Percentiles rank a stretch among this genome's conserved stretches.
These are phyloP conservation scores for Colletotrichum higginsianum DNA, from an alignment of 2,329 filamentous ascomycete genomes.

Conservation along the genomic window DNA sequence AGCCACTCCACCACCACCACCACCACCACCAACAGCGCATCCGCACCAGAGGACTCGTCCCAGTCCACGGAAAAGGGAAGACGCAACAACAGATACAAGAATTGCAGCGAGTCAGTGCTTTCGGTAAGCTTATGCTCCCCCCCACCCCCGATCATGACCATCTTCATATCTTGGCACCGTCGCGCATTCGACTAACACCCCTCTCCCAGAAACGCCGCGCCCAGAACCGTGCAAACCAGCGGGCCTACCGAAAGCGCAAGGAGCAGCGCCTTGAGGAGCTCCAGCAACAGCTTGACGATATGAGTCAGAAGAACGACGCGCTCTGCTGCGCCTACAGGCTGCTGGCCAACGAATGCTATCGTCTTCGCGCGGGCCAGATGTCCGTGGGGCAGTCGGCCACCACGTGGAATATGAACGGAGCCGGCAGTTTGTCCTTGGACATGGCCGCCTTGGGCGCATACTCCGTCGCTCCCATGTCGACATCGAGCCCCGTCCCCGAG, in stretches of 20 bases:
- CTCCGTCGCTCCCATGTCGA: constrained; percentile 10
- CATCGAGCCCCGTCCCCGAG: constrained; percentile 28
- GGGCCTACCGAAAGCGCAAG: constrained; percentile 39
- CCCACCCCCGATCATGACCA: no score
- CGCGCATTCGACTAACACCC: constrained; percentile 16
- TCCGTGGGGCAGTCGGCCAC: constrained; percentile 12
- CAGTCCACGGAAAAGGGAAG: constrained; percentile 27
- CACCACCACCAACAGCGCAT: no score
- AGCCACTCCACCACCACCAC: constrained; percentile 23
- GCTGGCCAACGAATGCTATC: constrained; percentile 33
- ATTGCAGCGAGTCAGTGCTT: constrained; percentile 42
- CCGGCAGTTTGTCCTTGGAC: constrained; percentile 20
- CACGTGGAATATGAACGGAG: constrained; percentile 19
- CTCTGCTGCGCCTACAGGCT: constrained; percentile 40
- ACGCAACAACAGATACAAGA: constrained; percentile 41
- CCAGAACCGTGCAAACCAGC: constrained; percentile 41
- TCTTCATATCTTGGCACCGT: not conserved
- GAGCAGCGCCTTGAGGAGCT: constrained; percentile 38
- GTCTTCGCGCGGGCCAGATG: constrained; percentile 25
- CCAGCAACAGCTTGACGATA: constrained; percentile 37
- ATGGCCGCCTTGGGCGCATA: constrained; percentile 29
- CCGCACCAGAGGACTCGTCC: constrained; percentile 12
- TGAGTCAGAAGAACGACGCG: constrained; percentile 39
- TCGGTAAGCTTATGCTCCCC: constrained; percentile 27
- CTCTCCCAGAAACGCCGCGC: constrained; percentile 32